Evolutionary conservation across 371 early-diverging fungal genomes (phyloP), one percentile per base, ranked within the genome.

Genomic region (Mucor racemosus): DNA sequence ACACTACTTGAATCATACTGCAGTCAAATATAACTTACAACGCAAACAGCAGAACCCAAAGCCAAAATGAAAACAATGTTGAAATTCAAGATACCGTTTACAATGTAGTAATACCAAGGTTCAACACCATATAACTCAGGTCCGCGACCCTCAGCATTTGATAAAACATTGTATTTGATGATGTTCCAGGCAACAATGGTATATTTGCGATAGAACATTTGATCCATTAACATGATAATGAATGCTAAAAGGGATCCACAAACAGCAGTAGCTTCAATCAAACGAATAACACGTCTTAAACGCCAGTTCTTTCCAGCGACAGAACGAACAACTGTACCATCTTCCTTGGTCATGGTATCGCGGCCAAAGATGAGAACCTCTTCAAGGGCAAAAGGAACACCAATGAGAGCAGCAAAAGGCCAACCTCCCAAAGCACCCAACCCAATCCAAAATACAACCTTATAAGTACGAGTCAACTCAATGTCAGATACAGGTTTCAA

Each of bases 61-160:
- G 95, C 93, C 17, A 92, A 73, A 10, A 91, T 34, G 69, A 94
- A 94, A 3, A 86, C 77, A 19, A 95, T 59, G 65, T 95, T 96
- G 75, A 91, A 97, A 76, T 97, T 98, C 72, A 97, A 78, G 58
- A 92, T 68, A 5, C 95, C 94, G 73, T 97, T 97, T 8, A 88
- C 58, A 5, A 96, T 48, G 69, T 97, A 97, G 78, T 89, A 97
- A 74, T 86, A 86, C 96, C 95, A 96, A 39, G 97, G 96, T 76
- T 97, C 97, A 4, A 92, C 92, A 19, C 97, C 98, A 81, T 91
- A 98, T 17, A 97, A 84, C 54, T 93, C 84, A 4, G 97, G 95
- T 0, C 95, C 93, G 26, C 88, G 84, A 41, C 84, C 89, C 4
- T 66, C 72, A 40, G 86, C 84, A 33, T 33, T 56, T 14, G 87